Evolutionary conservation across 2,329 filamentous ascomycete genomes (phyloP), one percentile per base, ranked within the genome.

Genomic region (Sclerotinia subarctica): DNA sequence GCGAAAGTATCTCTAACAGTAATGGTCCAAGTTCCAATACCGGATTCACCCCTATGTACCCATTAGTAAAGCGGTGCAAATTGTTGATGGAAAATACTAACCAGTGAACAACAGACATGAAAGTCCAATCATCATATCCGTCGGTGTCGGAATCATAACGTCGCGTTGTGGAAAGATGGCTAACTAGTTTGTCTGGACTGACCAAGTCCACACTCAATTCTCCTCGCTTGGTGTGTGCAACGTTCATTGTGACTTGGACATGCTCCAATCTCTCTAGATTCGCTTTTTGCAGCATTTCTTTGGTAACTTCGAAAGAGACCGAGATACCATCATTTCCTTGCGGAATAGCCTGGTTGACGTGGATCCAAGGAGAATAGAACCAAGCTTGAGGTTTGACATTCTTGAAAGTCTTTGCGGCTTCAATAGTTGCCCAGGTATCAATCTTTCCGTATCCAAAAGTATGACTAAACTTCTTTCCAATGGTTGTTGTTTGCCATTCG

Each of bases 81-180:
- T 32, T 49, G 8, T 19, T 51, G 19, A 24, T n/a, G 24, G 56
- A 26, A 17, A 26, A 10, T 7, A 79, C 89, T 79, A 84, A 93
- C 91, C 94, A 99, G 78, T 99, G 95, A 71, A 90, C 94, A 49
- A 99, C 95, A 70, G 90, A 96, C 95, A 99, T 99, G 76, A 99
- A 99, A 0, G 94, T 98, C 95, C 95, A 99, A 80, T 98, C 93
- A 49, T 89, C 82, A 78, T 98, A 99, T 11, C 95, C 95, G 29
- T 80, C 79, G 0, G 80, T 77, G 47, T 84, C 85, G 1, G 84
- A 82, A 78, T 99, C 95, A 29, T 86, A 79, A 69, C 84, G 84
- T 72, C 95, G 90, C 1, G 90, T 82, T 17, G 89, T 91, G 5
- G 94, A 90, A 65, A 99, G 86, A 76, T 97, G 90, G 76, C 93